A percentile compares a stretch with the other conserved stretches of the same genome.
Conservation (phyloP, 805 yeast genomes). For the Saccharomycopsis capsularis region DNA sequence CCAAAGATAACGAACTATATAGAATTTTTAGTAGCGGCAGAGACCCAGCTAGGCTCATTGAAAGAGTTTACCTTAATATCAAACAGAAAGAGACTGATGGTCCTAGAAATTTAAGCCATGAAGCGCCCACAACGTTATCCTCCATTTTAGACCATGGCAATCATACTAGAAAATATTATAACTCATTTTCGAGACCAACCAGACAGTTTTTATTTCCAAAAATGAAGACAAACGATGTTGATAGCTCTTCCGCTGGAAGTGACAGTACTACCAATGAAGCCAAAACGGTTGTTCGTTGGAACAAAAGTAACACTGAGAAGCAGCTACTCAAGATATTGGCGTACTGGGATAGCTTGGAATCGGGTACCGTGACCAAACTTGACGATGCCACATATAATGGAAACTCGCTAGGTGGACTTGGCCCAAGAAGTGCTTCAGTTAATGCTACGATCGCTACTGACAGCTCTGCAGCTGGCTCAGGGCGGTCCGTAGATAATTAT, state of each 20-base stretch:
- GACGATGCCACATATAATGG: too few relatives aligned
- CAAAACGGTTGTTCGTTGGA: conserved; percentile 11
- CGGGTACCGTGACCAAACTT: not conserved
- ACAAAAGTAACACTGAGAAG: conserved; percentile 12
- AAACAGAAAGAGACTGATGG: too few relatives aligned
- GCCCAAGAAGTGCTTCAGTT: too few relatives aligned
- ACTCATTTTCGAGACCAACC: conserved; percentile 14
- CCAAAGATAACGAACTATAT: not conserved
- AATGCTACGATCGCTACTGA: not conserved
- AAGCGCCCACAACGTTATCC: not conserved
- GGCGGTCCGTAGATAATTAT: not conserved
- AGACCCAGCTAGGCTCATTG: not conserved
- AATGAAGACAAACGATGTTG: not conserved
- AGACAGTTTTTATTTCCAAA: conserved; percentile 11
- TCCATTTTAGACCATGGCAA: conserved; percentile 14
- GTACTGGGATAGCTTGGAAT: conserved; percentile 9
- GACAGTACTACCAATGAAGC: not conserved
- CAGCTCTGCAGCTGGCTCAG: not conserved
- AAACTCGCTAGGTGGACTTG: too few relatives aligned
- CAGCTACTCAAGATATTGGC: conserved; percentile 6
- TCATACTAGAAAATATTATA: conserved; percentile 14
- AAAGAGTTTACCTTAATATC: conserved; percentile 1
- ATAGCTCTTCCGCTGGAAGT: not conserved
- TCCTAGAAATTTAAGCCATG: too few relatives aligned
- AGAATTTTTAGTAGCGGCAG: not conserved